phyloP scores from a whole-genome alignment of 768 basidiomycete genomes.

The Lentinula sp. region DNA sequence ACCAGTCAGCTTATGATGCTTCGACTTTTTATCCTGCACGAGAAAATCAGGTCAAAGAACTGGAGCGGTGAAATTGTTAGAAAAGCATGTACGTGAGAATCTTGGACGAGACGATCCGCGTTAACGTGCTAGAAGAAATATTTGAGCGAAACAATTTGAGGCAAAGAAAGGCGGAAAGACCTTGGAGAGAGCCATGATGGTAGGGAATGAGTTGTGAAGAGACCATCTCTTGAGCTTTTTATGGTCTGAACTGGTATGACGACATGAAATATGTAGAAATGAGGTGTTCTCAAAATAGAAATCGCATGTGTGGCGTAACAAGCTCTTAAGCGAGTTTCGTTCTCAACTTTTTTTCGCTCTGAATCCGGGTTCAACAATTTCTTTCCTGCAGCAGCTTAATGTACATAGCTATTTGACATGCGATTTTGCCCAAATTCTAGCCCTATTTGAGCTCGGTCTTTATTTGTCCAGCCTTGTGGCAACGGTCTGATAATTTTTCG shows the following conservation, averaged over 20 bases:
- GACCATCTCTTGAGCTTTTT: not conserved
- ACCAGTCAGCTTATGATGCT: slow-evolving; percentile 28
- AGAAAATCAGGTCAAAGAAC: slow-evolving; percentile 4
- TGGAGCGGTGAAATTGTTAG: not conserved
- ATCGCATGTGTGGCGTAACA: not conserved
- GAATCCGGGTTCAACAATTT: too few species aligned
- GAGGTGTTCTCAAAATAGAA: not conserved
- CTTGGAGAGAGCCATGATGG: slow-evolving; percentile 58
- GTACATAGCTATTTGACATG: too few species aligned
- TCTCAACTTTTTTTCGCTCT: too few species aligned
- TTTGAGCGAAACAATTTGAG: not conserved
- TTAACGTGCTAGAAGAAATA: slow-evolving; percentile 50
- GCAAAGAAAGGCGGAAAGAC: slow-evolving; percentile 18
- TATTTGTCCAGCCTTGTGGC: not conserved
- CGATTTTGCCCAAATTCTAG: too few species aligned
- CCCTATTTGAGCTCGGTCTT: too few species aligned
- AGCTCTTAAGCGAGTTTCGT: too few species aligned
- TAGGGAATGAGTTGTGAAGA: not conserved
- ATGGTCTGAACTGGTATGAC: not conserved
- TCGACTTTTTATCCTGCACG: slow-evolving; percentile 39
- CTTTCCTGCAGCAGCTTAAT: not conserved
- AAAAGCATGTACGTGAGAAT: slow-evolving; percentile 36
- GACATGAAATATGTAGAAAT: not conserved
- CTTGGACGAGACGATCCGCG: slow-evolving; percentile 56
- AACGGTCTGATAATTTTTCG: not conserved